phyloP scores from a whole-genome alignment of 1,284 basidiomycete genomes.

The Ceratorhiza oryzae-sativae region DNA sequence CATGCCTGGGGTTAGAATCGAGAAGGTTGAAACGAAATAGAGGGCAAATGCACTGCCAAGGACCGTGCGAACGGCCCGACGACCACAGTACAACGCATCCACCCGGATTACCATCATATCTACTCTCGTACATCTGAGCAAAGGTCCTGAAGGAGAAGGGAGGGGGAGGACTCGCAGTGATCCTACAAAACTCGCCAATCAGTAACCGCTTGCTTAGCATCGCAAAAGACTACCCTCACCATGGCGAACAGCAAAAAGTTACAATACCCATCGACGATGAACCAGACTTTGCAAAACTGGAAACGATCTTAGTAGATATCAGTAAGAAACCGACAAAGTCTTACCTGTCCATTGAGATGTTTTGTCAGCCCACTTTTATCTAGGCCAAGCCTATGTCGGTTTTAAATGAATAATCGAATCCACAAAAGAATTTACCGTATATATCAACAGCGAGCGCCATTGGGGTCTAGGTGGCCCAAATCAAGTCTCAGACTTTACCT shows the following conservation, averaged over 20 bases:
- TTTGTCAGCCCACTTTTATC: conserved; percentile 25
- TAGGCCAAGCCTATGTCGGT: neutral
- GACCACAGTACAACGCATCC: conserved; percentile 15
- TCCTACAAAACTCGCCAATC: neutral
- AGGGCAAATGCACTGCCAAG: neutral
- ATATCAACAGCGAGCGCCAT: conserved; percentile 22
- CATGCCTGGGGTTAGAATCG: conserved; percentile 23
- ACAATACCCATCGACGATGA: conserved; percentile 22
- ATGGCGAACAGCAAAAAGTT: conserved; percentile 21
- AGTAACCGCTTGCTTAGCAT: no score
- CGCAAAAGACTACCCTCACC: neutral
- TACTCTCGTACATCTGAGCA: neutral
- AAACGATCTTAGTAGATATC: neutral
- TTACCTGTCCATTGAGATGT: conserved; percentile 9
- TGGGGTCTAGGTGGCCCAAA: neutral
- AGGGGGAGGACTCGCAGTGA: conserved; percentile 10
- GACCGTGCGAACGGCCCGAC: neutral
- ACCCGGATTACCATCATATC: conserved; percentile 21
- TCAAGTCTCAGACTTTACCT: neutral
- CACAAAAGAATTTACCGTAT: conserved; percentile 22
- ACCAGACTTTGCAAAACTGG: conserved; percentile 30
- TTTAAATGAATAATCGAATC: neutral
- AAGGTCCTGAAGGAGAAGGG: no score
- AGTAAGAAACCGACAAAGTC: neutral
- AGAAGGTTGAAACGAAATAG: conserved; percentile 25